phyloP scores from a whole-genome alignment of 2,329 filamentous ascomycete species.

The Neofusicoccum kwambonambiense region DNA sequence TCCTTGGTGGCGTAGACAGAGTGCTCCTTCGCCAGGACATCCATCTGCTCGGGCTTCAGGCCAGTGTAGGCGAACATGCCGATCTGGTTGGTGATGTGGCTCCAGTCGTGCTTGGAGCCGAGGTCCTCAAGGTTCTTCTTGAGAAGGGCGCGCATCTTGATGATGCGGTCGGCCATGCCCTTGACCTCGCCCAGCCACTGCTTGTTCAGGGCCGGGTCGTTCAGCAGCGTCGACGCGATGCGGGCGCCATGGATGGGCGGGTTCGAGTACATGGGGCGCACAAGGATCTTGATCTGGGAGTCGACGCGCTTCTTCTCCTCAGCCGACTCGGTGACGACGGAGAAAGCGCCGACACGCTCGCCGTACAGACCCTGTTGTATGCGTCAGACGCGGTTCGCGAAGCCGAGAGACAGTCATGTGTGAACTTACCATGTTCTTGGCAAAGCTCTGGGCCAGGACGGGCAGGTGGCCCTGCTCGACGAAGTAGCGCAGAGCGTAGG shows the following conservation, averaged over 20 bases:
- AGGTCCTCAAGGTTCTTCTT: constrained; percentile 94
- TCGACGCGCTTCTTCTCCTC: constrained; percentile 96
- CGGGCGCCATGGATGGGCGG: constrained; percentile 94
- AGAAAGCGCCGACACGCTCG: constrained; percentile 97
- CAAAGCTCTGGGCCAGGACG: constrained; percentile 88
- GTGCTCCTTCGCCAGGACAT: constrained; percentile 86
- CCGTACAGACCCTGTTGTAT: constrained; percentile 79
- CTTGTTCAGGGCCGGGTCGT: constrained; percentile 77
- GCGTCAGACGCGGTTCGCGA: constrained; percentile 19
- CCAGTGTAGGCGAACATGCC: constrained; percentile 99
- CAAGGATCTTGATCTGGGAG: constrained; percentile 97
- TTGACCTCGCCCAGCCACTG: constrained; percentile 98
- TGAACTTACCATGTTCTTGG: constrained; percentile 89
- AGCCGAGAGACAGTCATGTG: background rate
- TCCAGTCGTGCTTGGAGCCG: constrained; percentile 96
- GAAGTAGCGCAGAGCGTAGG: constrained; percentile 91
- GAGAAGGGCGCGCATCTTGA: constrained; percentile 92
- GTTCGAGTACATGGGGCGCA: constrained; percentile 97
- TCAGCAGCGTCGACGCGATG: constrained; percentile 88
- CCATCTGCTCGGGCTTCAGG: constrained; percentile 87
- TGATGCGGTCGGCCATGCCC: constrained; percentile 98
- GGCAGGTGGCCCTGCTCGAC: constrained; percentile 88
- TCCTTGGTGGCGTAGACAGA: constrained; percentile 97
- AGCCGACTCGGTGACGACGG: constrained; percentile 76
- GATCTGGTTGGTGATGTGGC: constrained; percentile 93